Conservation (phyloP, 1,284 basidiomycete species). For the Erythrobasidium hasegawianum region DNA sequence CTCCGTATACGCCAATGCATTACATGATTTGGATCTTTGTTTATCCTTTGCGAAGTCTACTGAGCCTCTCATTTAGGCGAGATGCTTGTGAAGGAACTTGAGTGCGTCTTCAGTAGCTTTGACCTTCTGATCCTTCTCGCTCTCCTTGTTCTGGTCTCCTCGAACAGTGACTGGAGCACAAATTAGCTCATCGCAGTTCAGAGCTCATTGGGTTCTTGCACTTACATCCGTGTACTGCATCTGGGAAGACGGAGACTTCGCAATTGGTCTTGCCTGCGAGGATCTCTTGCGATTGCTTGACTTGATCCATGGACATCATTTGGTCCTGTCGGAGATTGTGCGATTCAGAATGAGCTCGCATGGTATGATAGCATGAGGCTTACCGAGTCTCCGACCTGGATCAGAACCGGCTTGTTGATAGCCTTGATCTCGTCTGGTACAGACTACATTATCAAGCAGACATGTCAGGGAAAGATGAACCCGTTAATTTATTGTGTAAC, state of each 20-base stretch:
- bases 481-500: neutral
- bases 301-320: conserved; percentile 32
- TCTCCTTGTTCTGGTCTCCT: conserved; percentile 27
- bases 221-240: conserved; percentile 25
- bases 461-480: neutral
- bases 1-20: too few relatives aligned
- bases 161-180: conserved; percentile 27
- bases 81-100: conserved; percentile 31
- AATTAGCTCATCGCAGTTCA: neutral
- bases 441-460: neutral
- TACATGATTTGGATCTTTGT: neutral
- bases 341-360: too few relatives aligned
- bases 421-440: conserved; percentile 32
- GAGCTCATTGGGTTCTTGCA: neutral
- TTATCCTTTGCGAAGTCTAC: too few relatives aligned
- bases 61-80: too few relatives aligned
- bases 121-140: conserved; percentile 31
- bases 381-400: conserved; percentile 31
- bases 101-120: conserved; percentile 21
- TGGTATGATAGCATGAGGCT: too few relatives aligned
- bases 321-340: conserved; percentile 5
- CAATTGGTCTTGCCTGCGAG: conserved; percentile 15
- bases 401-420: conserved; percentile 22
- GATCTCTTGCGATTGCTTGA: conserved; percentile 23
- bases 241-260: conserved; percentile 24